These are phyloP conservation scores for Apostasia ramifera DNA, from an alignment of 106 monocot species.

Conservation along the genomic window DNA sequence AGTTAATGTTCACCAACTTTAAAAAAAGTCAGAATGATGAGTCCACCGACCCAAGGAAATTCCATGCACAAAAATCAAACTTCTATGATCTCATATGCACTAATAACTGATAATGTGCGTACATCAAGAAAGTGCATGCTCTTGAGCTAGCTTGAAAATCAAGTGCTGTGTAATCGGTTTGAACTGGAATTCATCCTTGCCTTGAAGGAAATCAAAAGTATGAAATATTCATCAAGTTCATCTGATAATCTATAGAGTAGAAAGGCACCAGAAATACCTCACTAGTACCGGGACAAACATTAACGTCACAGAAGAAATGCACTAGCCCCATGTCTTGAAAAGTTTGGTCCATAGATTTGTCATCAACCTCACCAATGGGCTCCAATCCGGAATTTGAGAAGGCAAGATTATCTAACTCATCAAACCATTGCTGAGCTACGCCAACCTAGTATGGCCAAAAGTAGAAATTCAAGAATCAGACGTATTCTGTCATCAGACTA, in stretches of 20 bases:
- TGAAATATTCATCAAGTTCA: too few relatives aligned
- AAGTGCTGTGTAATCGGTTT: too few relatives aligned
- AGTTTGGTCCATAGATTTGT: constrained; percentile 1
- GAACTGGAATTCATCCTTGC: too few relatives aligned
- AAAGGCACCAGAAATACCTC: constrained; percentile 40
- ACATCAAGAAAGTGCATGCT: too few relatives aligned
- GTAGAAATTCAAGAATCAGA: background rate
- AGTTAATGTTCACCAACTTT: too few relatives aligned
- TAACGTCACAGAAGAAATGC: constrained; percentile 50
- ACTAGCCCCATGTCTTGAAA: constrained; percentile 25
- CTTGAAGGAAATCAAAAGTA: too few relatives aligned
- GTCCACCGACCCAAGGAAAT: too few relatives aligned
- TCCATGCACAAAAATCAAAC: too few relatives aligned
- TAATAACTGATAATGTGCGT: too few relatives aligned
- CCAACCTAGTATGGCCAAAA: constrained; percentile 46
- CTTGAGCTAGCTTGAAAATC: too few relatives aligned
- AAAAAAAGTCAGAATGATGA: too few relatives aligned
- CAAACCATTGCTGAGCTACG: constrained; percentile 87
- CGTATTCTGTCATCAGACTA: background rate
- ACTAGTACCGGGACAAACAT: constrained; percentile 77
- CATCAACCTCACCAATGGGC: constrained; percentile 12
- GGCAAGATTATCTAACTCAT: constrained; percentile 88
- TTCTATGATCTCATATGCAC: too few relatives aligned
- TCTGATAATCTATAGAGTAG: background rate
- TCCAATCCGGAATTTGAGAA: constrained; percentile 29